phyloP scores from a whole-genome alignment of 371 early-diverging fungal species.

The Mucor velutinosus region DNA sequence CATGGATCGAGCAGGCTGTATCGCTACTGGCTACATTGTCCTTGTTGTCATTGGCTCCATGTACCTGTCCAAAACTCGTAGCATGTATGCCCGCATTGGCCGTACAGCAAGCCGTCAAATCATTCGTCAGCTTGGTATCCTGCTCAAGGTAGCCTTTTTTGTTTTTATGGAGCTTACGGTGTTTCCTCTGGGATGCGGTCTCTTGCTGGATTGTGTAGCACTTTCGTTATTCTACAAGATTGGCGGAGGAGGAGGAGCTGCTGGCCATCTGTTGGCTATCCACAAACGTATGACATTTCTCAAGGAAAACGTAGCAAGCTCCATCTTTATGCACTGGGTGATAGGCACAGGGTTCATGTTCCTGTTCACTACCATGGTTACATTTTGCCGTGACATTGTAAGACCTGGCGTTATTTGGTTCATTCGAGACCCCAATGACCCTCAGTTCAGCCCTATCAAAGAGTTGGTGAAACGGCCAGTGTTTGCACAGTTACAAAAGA shows the following conservation, averaged over 20 bases:
- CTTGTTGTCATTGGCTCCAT: constrained; percentile 29
- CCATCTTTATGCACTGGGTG: constrained; percentile 84
- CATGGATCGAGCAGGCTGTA: constrained; percentile 33
- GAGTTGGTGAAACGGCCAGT: constrained; percentile 82
- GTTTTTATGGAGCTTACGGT: constrained; percentile 77
- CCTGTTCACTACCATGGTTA: constrained; percentile 80
- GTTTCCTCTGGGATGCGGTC: constrained; percentile 87
- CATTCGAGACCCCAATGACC: constrained; percentile 92
- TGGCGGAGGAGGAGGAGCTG: constrained; percentile 27
- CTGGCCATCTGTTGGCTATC: constrained; percentile 5
- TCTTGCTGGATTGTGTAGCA: constrained; percentile 74
- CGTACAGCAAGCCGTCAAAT: constrained; percentile 32
- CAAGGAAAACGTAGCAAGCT: constrained; percentile 61
- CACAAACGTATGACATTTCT: constrained; percentile 37
- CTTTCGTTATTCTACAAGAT: constrained; percentile 70
- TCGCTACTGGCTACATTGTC: constrained; percentile 35
- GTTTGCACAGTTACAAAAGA: constrained; percentile 72
- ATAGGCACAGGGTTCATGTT: constrained; percentile 90
- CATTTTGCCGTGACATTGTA: constrained; percentile 74
- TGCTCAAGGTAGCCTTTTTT: constrained; percentile 73
- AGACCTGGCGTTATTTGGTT: constrained; percentile 94
- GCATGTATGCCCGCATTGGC: constrained; percentile 23
- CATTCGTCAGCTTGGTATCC: constrained; percentile 53
- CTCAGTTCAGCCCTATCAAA: constrained; percentile 85
- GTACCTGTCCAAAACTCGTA: constrained; percentile 22